These are phyloP conservation scores for Rosa persica DNA, from an alignment of 306 rosid species.

Conservation along the genomic window DNA sequence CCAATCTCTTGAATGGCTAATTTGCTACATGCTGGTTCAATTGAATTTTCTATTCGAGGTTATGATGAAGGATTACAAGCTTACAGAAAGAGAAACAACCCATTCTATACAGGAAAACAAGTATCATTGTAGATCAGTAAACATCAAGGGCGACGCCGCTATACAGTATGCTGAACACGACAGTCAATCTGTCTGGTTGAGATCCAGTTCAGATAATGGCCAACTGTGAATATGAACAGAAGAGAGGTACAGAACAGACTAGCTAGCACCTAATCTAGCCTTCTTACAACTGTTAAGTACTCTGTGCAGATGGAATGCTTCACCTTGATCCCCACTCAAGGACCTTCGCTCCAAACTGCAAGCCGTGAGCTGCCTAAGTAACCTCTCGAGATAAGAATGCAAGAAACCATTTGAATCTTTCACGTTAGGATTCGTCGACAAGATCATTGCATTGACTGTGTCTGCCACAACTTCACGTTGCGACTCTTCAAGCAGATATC, in stretches of 20 bases:
- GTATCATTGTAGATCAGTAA: neutral
- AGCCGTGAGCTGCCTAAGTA: constrained; percentile 87
- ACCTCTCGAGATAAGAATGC: constrained; percentile 75
- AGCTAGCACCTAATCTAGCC: constrained; percentile 48
- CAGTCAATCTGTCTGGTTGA: constrained; percentile 9
- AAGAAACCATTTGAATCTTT: constrained; percentile 62
- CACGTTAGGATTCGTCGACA: constrained; percentile 74
- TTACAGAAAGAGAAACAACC: constrained; percentile 7
- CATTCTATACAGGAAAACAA: constrained; percentile 2
- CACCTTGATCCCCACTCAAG: constrained; percentile 84
- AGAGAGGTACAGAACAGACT: constrained; percentile 21
- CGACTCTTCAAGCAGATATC: constrained; percentile 76
- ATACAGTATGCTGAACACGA: constrained; percentile 11
- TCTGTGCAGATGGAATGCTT: constrained; percentile 79
- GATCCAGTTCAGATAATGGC: constrained; percentile 12
- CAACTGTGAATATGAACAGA: constrained; percentile 21
- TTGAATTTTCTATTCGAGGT: neutral
- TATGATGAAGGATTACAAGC: neutral
- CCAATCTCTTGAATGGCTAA: no score
- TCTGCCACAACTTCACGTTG: constrained; percentile 98
- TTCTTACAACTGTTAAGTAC: constrained; percentile 56
- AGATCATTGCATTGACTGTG: constrained; percentile 79
- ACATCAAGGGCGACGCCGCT: constrained; percentile 17
- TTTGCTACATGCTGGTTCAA: constrained; percentile 1
- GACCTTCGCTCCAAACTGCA: constrained; percentile 79